Conservation (phyloP, 495 filamentous ascomycete genomes). For the Pseudotulostoma volvatum region DNA sequence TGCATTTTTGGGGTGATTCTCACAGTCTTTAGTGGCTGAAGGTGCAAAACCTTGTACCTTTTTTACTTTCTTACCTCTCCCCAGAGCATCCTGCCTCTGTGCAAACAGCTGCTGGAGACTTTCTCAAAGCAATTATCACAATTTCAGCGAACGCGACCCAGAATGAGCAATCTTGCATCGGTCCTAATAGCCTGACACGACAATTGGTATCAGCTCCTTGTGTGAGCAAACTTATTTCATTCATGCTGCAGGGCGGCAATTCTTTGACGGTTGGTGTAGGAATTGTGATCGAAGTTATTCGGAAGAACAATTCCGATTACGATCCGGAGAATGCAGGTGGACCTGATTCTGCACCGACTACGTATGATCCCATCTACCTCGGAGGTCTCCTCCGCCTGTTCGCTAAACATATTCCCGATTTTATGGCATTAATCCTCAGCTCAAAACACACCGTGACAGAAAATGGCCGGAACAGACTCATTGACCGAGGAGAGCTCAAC, state of each 20-base stretch:
- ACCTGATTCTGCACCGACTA: conserved; percentile 59
- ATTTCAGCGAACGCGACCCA: conserved; percentile 97
- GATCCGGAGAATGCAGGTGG: conserved; percentile 75
- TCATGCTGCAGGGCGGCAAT: conserved; percentile 91
- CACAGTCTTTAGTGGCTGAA: conserved; percentile 63
- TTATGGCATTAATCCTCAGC: conserved; percentile 75
- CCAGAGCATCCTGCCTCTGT: conserved; percentile 68
- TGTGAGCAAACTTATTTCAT: conserved; percentile 60
- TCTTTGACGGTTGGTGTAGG: conserved; percentile 92
- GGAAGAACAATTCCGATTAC: conserved; percentile 99
- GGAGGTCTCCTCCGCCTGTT: conserved; percentile 85
- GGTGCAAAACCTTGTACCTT: conserved; percentile 75
- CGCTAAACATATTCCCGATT: conserved; percentile 80
- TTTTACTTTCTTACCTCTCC: conserved; percentile 71
- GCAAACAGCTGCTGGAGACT: conserved; percentile 94
- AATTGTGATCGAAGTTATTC: conserved; percentile 95
- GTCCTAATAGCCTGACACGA: conserved; percentile 88
- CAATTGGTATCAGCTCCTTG: conserved; percentile 86
- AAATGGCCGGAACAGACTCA: conserved; percentile 39
- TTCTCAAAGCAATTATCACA: conserved; percentile 96
- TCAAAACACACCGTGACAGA: conserved; percentile 43
- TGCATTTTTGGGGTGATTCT: not conserved
- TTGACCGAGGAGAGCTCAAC: conserved; percentile 49
- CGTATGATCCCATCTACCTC: conserved; percentile 90
- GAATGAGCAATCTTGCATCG: conserved; percentile 94